phyloP scores from a whole-genome alignment of 495 filamentous ascomycete species.

The Aspergillus egyptiacus region DNA sequence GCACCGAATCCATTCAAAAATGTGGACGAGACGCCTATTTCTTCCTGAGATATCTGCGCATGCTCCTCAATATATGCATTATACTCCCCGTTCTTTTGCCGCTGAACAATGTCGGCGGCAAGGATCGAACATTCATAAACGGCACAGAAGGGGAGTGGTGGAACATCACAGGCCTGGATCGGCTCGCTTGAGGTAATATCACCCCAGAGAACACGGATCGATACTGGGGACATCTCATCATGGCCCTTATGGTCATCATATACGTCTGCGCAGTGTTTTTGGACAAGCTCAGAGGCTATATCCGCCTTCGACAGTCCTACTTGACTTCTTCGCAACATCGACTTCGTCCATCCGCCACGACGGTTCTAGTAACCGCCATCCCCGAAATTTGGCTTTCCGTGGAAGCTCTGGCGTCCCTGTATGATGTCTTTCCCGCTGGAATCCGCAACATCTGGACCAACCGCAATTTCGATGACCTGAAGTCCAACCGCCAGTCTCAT shows the following conservation, averaged over 20 bases:
- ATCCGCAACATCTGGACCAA: constrained; percentile 97
- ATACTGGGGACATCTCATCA: constrained; percentile 82
- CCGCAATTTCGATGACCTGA: constrained; percentile 78
- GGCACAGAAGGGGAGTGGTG: constrained; percentile 31
- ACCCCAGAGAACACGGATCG: constrained; percentile 58
- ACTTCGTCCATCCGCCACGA: constrained; percentile 90
- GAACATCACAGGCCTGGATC: constrained; percentile 67
- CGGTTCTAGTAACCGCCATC: constrained; percentile 88
- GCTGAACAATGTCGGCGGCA: constrained; percentile 70
- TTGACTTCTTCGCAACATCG: constrained; percentile 92
- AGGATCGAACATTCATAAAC: constrained; percentile 48
- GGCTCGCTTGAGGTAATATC: constrained; percentile 89
- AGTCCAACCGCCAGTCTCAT: no score
- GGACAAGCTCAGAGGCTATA: constrained; percentile 77
- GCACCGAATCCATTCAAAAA: constrained; percentile 88
- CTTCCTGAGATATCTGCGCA: constrained; percentile 90
- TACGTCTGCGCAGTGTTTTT: constrained; percentile 90
- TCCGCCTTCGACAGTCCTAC: constrained; percentile 89
- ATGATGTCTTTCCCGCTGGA: constrained; percentile 94
- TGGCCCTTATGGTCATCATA: constrained; percentile 73
- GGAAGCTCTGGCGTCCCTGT: constrained; percentile 75
- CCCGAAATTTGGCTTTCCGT: constrained; percentile 84
- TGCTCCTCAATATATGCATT: constrained; percentile 84
- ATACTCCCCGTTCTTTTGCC: constrained; percentile 84
- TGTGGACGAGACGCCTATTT: constrained; percentile 97